Evolutionary conservation across 2,329 filamentous ascomycete species (phyloP), one percentile per base, ranked within the genome.

Genomic region (Rhynchosporium secalis): DNA sequence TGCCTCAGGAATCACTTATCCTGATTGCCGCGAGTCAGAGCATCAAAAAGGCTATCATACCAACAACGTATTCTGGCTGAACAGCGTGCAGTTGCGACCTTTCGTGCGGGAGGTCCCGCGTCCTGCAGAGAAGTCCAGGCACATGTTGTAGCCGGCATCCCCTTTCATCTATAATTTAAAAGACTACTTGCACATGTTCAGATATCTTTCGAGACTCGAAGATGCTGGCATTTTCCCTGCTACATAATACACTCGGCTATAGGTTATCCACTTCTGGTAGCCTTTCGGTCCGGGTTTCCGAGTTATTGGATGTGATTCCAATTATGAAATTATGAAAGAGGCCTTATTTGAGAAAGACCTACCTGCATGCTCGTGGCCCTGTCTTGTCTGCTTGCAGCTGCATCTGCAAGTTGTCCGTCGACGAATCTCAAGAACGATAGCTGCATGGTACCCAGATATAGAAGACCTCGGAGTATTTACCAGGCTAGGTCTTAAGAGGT

Each of bases 231-330:
- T 41, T 9, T 5, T 29, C 26, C 40, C 52, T 43, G 38, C 10
- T 31, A 13, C 40, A 31, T 28, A 46, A 13, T 26, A 40, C 45
- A 56, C 26, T 56, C 40, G 54, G 40, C n/a, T 56, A 33, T 45
- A 13, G 15, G 36, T 45, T 5, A 46, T 56, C 29, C 40, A 45
- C 29, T 33, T 43, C 40, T 45, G 40, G 9, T 12, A 46, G 6
- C 36, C 38, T 41, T 56, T 56, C 54, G 54, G 54, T 33, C 54
- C 54, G 54, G 54, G 43, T 46, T 56, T 56, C 54, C 54, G 54
- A 56, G 40, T 56, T 46, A 13, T 13, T 46, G 54, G 28, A 20
- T 20, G 12, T 28, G 54, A 46, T 56, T 13, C 33, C 54, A 43
- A 46, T 43, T 46, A 36, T 46, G 40, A 33, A 43, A 46, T 43